Evolutionary conservation across 768 basidiomycete species (phyloP).

Genomic region (Rhodotorula sphaerocarpa): DNA sequence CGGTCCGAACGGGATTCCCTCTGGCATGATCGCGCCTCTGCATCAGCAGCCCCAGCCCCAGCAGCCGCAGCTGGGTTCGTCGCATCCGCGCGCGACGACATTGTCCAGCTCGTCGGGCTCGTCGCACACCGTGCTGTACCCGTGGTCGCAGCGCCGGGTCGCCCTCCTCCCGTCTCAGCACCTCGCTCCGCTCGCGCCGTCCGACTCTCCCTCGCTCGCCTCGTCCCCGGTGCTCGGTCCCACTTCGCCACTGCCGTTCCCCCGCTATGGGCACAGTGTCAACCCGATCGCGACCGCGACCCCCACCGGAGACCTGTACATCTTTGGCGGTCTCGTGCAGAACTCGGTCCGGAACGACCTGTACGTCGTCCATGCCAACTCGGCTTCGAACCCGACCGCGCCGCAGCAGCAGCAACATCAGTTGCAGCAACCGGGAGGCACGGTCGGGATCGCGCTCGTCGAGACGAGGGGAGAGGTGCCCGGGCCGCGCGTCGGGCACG

Average conservation of each 20-base stretch:
- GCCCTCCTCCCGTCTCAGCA: conserved; percentile 51
- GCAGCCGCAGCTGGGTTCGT: too few relatives aligned
- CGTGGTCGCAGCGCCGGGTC: conserved; percentile 73
- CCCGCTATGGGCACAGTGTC: conserved; percentile 89
- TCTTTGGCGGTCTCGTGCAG: conserved; percentile 92
- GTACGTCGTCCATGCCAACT: conserved; percentile 58
- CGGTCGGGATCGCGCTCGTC: conserved; percentile 67
- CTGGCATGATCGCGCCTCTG: too few relatives aligned
- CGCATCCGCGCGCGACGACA: too few relatives aligned
- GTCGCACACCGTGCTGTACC: conserved; percentile 48
- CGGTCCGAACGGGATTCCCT: too few relatives aligned
- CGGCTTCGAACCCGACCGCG: background rate
- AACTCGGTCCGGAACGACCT: conserved; percentile 86
- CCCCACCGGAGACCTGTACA: conserved; percentile 77
- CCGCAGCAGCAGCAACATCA: background rate
- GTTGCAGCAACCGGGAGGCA: conserved; percentile 49
- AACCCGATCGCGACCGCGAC: conserved; percentile 59
- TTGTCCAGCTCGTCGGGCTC: background rate
- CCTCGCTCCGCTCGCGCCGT: conserved; percentile 65
- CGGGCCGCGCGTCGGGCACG: conserved; percentile 87
- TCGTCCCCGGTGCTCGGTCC: conserved; percentile 18
- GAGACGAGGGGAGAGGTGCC: conserved; percentile 85
- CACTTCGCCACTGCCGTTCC: conserved; percentile 75
- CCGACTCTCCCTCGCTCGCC: conserved; percentile 57
- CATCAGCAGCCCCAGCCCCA: background rate